A percentile compares a stretch with the other conserved stretches of the same genome.
Evolutionary conservation across 306 rosid species (phyloP).

Genomic region (Quercus ilex): DNA sequence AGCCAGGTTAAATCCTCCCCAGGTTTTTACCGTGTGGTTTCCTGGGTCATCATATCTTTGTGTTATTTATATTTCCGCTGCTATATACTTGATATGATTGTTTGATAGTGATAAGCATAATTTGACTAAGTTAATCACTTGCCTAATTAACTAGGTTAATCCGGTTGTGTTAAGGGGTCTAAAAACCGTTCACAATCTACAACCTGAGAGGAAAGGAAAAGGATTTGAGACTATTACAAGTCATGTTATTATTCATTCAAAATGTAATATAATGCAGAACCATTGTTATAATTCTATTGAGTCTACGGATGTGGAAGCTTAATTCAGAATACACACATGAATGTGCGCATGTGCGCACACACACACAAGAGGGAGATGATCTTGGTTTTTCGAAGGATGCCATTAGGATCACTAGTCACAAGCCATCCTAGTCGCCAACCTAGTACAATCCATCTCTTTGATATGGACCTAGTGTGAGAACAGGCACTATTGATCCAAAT

Average conservation of each 20-base stretch:
- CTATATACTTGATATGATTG: too few species aligned
- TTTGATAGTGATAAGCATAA: too few species aligned
- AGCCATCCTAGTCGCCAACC: conserved; percentile 59
- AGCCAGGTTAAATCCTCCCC: too few species aligned
- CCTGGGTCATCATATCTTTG: too few species aligned
- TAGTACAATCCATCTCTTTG: conserved; percentile 42
- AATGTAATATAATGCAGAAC: background rate
- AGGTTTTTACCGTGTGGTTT: too few species aligned
- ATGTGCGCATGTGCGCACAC: background rate
- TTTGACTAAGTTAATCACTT: too few species aligned
- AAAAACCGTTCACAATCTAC: too few species aligned
- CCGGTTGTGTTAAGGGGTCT: too few species aligned
- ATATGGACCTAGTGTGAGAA: conserved; percentile 45
- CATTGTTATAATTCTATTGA: background rate
- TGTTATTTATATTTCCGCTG: too few species aligned
- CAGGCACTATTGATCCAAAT: conserved; percentile 11
- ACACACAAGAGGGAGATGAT: conserved; percentile 17
- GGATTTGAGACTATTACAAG: background rate
- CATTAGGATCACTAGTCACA: conserved; percentile 28
- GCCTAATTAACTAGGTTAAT: too few species aligned
- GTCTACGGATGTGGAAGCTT: background rate
- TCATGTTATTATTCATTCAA: background rate
- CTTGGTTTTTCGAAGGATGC: conserved; percentile 30
- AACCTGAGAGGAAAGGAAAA: conserved; percentile 1
- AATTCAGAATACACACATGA: background rate